Evolutionary conservation across 202 grass and related monocot species (phyloP).

Genomic region (Dendrocalamus latiflorus): DNA sequence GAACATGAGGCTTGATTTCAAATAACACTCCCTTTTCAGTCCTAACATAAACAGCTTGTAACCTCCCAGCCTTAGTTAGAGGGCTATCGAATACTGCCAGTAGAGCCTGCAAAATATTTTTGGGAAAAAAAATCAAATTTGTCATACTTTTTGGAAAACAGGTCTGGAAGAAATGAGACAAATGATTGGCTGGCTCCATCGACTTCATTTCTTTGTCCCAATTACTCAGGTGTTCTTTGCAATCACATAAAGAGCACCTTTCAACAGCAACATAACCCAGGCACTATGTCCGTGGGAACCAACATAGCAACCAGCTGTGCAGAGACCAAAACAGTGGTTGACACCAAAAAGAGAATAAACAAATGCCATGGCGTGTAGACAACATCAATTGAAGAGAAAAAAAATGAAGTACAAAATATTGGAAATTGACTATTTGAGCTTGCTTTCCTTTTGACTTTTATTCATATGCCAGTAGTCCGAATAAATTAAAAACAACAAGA

Average conservation of each 20-base stretch:
- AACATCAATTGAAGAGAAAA: too few species aligned
- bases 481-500: neutral
- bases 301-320: neutral
- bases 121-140: neutral
- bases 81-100: conserved; percentile 98
- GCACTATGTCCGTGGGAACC: neutral
- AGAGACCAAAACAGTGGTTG: neutral
- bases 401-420: too few species aligned
- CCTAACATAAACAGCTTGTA: conserved; percentile 91
- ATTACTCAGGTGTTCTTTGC: too few species aligned
- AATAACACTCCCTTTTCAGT: conserved; percentile 93
- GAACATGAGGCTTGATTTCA: conserved; percentile 94
- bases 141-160: neutral
- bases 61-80: conserved; percentile 80
- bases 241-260: neutral
- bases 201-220: neutral
- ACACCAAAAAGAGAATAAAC: neutral
- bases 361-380: neutral
- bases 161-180: neutral
- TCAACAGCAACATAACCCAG: neutral
- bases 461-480: neutral
- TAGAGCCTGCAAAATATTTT: conserved; percentile 55
- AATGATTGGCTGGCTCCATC: neutral
- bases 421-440: too few species aligned
- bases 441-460: neutral